These are phyloP conservation scores for Diaporthe sp. DNA, from an alignment of 2,329 filamentous ascomycete species.

Conservation along the genomic window DNA sequence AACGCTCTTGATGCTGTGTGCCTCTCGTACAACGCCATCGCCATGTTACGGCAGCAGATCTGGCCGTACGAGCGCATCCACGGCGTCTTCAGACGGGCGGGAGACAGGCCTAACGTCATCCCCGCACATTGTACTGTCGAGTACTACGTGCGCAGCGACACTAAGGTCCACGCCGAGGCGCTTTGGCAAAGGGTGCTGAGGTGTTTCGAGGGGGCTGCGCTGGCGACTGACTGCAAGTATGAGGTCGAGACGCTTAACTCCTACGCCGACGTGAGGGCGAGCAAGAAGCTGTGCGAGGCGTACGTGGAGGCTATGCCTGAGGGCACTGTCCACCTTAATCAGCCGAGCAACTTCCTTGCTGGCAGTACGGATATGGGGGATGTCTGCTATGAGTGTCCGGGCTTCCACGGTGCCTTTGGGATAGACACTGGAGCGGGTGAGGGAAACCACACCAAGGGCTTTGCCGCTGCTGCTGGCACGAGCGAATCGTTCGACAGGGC, in stretches of 20 bases:
- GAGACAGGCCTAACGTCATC: constrained; percentile 51
- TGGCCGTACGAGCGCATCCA: constrained; percentile 60
- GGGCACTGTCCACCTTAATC: constrained; percentile 43
- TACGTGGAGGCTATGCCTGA: constrained; percentile 44
- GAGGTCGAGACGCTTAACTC: constrained; percentile 43
- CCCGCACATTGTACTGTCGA: constrained; percentile 50
- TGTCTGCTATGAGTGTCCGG: constrained; percentile 55
- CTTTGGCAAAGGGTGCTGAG: constrained; percentile 44
- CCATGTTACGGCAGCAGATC: constrained; percentile 61
- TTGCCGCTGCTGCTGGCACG: constrained; percentile 51
- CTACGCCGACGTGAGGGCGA: constrained; percentile 43
- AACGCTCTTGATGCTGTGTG: constrained; percentile 63
- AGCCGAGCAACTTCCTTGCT: constrained; percentile 44
- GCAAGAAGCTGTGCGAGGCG: constrained; percentile 32
- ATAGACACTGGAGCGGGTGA: constrained; percentile 48
- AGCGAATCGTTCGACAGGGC: constrained; percentile 48
- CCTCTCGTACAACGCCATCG: constrained; percentile 51
- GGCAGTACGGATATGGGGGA: constrained; percentile 53
- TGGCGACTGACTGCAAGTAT: constrained; percentile 47
- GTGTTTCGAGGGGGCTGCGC: constrained; percentile 49
- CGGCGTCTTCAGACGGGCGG: constrained; percentile 54
- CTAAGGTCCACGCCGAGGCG: constrained; percentile 45
- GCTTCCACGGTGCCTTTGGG: constrained; percentile 54
- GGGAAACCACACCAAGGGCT: constrained; percentile 55
- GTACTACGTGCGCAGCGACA: constrained; percentile 56